Percentiles rank a stretch among this genome's conserved stretches.
Evolutionary conservation across 768 basidiomycete genomes (phyloP).

Genomic region (Russula griseocarnosa): DNA sequence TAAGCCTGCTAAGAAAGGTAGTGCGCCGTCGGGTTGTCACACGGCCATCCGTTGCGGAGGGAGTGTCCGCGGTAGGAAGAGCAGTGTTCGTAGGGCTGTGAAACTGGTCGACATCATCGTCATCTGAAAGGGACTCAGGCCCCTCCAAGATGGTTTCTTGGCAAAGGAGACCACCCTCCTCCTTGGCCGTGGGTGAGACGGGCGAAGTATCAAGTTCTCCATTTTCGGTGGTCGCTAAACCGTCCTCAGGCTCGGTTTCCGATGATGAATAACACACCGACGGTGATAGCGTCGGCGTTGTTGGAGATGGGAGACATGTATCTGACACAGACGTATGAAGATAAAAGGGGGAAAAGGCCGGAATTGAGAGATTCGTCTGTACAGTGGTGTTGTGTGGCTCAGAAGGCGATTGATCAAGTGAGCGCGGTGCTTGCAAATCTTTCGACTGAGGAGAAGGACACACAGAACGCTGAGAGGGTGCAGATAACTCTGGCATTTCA

Average conservation of each 20-base stretch:
- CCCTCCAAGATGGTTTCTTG: conserved; percentile 19
- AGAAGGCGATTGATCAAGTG: neutral
- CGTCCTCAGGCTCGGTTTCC: conserved; percentile 15
- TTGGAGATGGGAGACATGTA: conserved; percentile 2
- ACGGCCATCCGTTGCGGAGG: neutral
- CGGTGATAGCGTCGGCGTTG: conserved; percentile 20
- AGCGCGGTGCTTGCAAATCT: neutral
- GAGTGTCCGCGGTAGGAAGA: neutral
- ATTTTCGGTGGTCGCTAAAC: neutral
- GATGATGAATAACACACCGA: conserved; percentile 20
- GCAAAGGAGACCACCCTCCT: conserved; percentile 2
- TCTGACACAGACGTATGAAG: neutral
- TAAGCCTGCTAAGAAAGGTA: conserved; percentile 2
- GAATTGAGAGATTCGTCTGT: neutral
- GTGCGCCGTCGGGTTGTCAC: neutral
- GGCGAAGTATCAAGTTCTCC: conserved; percentile 7
- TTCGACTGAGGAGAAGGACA: neutral
- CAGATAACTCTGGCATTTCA: neutral
- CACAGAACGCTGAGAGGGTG: neutral
- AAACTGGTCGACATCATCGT: conserved; percentile 15
- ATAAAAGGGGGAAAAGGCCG: neutral
- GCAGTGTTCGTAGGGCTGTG: neutral
- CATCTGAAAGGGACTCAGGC: conserved; percentile 12
- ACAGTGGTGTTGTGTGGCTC: neutral
- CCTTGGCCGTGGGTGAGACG: conserved; percentile 16